Base-by-base conservation (phyloP, 176 grass and related monocot species). In the Thalia dealbata region DNA sequence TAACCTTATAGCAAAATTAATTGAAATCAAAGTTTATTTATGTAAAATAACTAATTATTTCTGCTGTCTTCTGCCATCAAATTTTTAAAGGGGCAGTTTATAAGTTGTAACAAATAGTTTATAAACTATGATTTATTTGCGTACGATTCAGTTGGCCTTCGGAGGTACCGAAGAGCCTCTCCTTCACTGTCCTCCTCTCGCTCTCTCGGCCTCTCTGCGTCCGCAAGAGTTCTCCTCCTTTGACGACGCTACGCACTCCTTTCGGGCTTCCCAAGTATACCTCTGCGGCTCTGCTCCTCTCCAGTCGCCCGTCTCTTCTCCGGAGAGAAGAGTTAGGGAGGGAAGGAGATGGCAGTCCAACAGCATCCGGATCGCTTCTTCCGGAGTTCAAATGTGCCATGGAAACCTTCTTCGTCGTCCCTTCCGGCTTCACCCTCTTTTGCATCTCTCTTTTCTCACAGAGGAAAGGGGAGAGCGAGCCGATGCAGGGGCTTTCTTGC, bases 341-440 rank as follows among this genome's bases (percentile, higher is more conserved):
- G 70, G 61, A 78, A 15, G 69, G 66, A 69, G 3, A 65, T 60
- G 78, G 79, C 70, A 71, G 68, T 71, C 25, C 91, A 82, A 50
- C 67, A 75, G 80, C 44, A 84, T 62, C 77, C 29, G n/a, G 79
- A 64, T 82, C 78, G 82, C 67, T 75, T 78, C 73, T 90, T 79
- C 74, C 67, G 65, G 68, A 74, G 60, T 15, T 71, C 62, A 19
- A 50, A 29, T 41, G 73, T 48, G 50, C 74, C 50, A 35, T 82
- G 55, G 26, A 74, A 61, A 73, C 76, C 67, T 27, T 77, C 67
- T 27, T 77, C 84, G 46, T 78, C 78, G 38, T 73, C 84, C 70
- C 76, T 81, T 28, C 73, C 75, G 2, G 59, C 58, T 16, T 7
- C 61, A 42, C 73, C 79, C 16, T 48, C 63, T 69, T 8, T 80